These are phyloP conservation scores for Acorus calamus DNA, from an alignment of 106 monocot genomes.

Conservation along the genomic window DNA sequence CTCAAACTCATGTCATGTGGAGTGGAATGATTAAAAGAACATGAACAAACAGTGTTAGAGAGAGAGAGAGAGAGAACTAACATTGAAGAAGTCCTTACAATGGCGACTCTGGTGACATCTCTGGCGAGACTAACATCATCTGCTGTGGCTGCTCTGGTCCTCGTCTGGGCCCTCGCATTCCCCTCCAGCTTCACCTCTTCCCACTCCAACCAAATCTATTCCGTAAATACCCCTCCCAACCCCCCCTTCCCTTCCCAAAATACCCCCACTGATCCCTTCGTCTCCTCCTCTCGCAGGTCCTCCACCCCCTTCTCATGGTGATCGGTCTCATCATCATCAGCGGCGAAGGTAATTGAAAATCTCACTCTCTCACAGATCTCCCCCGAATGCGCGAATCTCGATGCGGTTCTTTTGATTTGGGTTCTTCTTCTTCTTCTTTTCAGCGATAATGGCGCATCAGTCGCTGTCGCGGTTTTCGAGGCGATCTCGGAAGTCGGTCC, in stretches of 20 bases:
- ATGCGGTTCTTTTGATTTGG: not conserved
- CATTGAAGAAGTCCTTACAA: no score
- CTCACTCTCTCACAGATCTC: not conserved
- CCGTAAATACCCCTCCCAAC: conserved; percentile 16
- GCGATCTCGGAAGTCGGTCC: conserved; percentile 36
- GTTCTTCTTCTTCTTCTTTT: not conserved
- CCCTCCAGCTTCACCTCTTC: conserved; percentile 40
- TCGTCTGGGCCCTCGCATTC: conserved; percentile 47
- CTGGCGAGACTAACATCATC: conserved; percentile 32
- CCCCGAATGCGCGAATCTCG: no score
- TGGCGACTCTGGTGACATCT: no score
- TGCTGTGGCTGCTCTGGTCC: conserved; percentile 35
- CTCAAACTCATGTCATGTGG: no score
- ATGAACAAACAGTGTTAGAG: no score
- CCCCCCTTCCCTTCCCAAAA: not conserved
- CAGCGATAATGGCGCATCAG: conserved; percentile 53
- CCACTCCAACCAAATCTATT: conserved; percentile 49
- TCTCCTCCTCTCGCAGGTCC: conserved; percentile 24
- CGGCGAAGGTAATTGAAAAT: conserved; percentile 54
- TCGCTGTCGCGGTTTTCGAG: conserved; percentile 29
- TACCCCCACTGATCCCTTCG: not conserved
- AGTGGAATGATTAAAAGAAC: no score
- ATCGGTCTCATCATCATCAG: conserved; percentile 75
- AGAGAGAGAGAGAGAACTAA: no score
- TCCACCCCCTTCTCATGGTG: conserved; percentile 71